Evolutionary conservation across 176 grass and related monocot genomes (phyloP).

Genomic region (Otatea glauca): DNA sequence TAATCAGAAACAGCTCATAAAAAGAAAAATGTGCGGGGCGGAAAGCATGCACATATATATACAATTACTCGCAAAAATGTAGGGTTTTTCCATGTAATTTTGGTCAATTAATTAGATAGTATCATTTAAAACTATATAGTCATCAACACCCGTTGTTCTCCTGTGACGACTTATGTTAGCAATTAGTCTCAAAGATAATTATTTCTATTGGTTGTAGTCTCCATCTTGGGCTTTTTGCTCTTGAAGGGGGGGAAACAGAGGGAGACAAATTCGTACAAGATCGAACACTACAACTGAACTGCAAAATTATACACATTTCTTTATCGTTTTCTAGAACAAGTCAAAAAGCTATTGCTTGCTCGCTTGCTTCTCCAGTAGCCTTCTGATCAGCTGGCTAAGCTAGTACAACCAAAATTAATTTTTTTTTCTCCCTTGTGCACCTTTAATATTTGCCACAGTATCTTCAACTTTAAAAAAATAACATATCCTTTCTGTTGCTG

Average conservation of each 20-base stretch:
- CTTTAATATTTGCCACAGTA: background rate
- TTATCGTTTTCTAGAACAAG: slow-evolving; percentile 39
- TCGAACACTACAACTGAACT: slow-evolving; percentile 34
- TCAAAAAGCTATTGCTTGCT: slow-evolving; percentile 39
- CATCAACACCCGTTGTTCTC: slow-evolving; percentile 57
- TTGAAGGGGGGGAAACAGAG: background rate
- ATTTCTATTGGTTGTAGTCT: slow-evolving; percentile 23
- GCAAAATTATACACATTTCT: slow-evolving; percentile 34
- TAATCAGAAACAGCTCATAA: background rate
- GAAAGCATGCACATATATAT: background rate
- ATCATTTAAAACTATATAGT: slow-evolving; percentile 36
- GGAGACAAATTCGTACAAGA: slow-evolving; percentile 28
- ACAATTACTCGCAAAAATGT: background rate
- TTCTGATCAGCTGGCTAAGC: background rate
- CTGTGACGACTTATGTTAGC: slow-evolving; percentile 20
- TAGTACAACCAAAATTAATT: slow-evolving; percentile 31
- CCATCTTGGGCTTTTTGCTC: slow-evolving; percentile 30
- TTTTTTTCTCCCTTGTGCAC: background rate
- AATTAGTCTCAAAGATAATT: slow-evolving; percentile 34
- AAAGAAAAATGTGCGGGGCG: background rate
- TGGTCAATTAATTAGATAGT: slow-evolving; percentile 26
- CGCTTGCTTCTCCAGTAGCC: slow-evolving; percentile 8
- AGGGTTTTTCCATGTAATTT: background rate
- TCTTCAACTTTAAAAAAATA: background rate
- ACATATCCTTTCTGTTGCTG: slow-evolving; percentile 38